Percentiles rank a stretch among this genome's conserved stretches.
phyloP scores from a whole-genome alignment of 345 rosid species.

The Cardamine chenopodiifolia region DNA sequence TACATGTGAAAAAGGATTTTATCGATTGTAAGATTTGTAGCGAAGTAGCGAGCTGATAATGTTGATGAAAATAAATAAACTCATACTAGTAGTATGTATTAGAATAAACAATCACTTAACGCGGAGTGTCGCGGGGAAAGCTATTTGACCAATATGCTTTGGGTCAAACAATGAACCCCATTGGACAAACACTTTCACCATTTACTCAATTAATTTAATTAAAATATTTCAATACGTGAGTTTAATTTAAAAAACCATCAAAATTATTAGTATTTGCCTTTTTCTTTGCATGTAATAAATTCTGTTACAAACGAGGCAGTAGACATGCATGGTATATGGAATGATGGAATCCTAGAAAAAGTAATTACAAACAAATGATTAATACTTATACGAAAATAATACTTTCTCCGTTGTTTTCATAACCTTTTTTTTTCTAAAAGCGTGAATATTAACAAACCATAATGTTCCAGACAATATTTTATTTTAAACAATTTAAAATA shows the following conservation, averaged over 20 bases:
- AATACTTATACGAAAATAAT: background rate
- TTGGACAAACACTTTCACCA: slow-evolving; percentile 29
- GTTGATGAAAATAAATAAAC: background rate
- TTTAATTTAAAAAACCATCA: background rate
- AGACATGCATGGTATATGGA: slow-evolving; percentile 21
- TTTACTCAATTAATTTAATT: background rate
- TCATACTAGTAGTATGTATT: background rate
- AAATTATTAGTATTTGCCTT: background rate
- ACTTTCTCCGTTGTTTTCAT: background rate
- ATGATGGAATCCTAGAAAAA: background rate
- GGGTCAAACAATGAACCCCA: slow-evolving; percentile 29
- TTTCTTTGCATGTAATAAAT: background rate
- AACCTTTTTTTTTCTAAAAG: background rate
- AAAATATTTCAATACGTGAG: background rate
- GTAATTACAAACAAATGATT: background rate
- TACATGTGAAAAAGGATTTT: too few relatives aligned
- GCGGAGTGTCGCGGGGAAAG: slow-evolving; percentile 6
- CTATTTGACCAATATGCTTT: slow-evolving; percentile 24
- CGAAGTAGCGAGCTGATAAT: too few relatives aligned
- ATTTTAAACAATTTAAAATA: too few relatives aligned
- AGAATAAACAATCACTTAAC: background rate
- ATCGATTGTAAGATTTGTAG: too few relatives aligned
- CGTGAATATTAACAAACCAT: background rate
- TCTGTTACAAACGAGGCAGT: slow-evolving; percentile 16
- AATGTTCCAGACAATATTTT: background rate